phyloP scores from a whole-genome alignment of 2,329 filamentous ascomycete species.

The Cladosporium sp. region DNA sequence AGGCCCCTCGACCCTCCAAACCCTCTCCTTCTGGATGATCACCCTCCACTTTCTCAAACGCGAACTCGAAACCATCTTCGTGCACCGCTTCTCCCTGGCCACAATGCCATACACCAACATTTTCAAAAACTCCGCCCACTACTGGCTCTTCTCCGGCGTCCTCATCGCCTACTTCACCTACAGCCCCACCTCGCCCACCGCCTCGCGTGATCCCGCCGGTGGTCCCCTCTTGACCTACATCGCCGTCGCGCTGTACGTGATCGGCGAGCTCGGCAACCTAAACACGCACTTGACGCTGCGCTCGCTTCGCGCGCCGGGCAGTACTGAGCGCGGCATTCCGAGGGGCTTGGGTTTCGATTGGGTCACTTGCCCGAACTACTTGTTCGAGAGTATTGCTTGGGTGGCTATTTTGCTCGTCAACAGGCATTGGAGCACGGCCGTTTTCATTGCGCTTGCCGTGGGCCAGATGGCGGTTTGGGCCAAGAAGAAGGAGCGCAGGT shows the following conservation, averaged over 20 bases:
- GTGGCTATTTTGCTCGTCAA: conserved; percentile 73
- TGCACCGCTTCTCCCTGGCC: conserved; percentile 90
- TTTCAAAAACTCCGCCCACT: conserved; percentile 91
- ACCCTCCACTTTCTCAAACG: conserved; percentile 87
- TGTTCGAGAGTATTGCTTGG: conserved; percentile 89
- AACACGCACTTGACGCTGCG: conserved; percentile 75
- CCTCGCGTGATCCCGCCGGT: conserved; percentile 44
- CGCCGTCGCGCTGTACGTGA: conserved; percentile 66
- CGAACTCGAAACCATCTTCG: conserved; percentile 87
- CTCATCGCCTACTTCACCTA: conserved; percentile 84
- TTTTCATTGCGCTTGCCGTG: conserved; percentile 71
- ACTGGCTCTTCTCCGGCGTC: conserved; percentile 80
- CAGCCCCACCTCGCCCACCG: conserved; percentile 64
- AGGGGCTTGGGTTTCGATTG: conserved; percentile 75
- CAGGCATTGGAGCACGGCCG: conserved; percentile 68
- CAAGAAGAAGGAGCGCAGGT: conserved; percentile 83
- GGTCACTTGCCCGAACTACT: conserved; percentile 96
- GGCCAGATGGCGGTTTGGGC: conserved; percentile 85
- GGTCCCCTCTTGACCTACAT: conserved; percentile 53
- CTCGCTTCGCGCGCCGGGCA: conserved; percentile 69
- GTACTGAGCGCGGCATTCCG: conserved; percentile 84
- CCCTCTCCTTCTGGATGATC: conserved; percentile 68
- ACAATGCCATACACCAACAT: conserved; percentile 92
- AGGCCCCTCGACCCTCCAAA: conserved; percentile 60
- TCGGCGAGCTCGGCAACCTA: conserved; percentile 77